Evolutionary conservation across 2,329 filamentous ascomycete species (phyloP), one percentile per base, ranked within the genome.

Genomic region (Magnaporthiopsis rhizophila): DNA sequence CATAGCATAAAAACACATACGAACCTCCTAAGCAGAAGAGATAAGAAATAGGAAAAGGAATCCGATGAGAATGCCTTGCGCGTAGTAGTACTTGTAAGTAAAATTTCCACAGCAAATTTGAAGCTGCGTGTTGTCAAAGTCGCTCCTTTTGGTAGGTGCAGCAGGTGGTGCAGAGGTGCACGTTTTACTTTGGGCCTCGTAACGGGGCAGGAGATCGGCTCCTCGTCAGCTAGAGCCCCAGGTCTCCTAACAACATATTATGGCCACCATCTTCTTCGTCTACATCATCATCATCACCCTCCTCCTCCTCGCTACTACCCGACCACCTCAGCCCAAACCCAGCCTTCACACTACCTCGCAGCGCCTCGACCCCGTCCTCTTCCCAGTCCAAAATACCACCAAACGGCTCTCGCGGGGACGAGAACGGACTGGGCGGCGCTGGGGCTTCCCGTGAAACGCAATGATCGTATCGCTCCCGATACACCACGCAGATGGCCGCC

Each of bases 331-430:
- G 21, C 58, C 26, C 26, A 36, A 60, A 60, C 5, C 58, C 58
- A 18, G 28, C 58, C 13, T 21, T 36, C 30, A 60, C 32, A 28
- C 28, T 34, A 15, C 32, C 32, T 28, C 58, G 58, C 26, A 34
- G 26, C 15, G 28, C 21, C 58, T 60, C 28, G 21, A 53, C 21
- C 58, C 6, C 32, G 12, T n/a, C 21, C 21, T 77, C 75, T 11
- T 74, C 74, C 70, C 77, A 77, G 68, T 79, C 77, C 60, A 80
- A 65, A 36, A 80, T 77, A 13, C 78, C 77, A 15, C 79, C 79
- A 18, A 36, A 34, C 53, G 45, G 56, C 8, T 45, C 34, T 15
- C 57, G 62, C 13, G 56, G 28, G 21, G 6, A 50, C 30, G 12
- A 28, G 13, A 58, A 32, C 12, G 57, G 26, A 28, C 26, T 58